Evolutionary conservation across 352 stramenopile genomes (phyloP), one percentile per base, ranked within the genome.

Genomic region (Phytophthora europaea): DNA sequence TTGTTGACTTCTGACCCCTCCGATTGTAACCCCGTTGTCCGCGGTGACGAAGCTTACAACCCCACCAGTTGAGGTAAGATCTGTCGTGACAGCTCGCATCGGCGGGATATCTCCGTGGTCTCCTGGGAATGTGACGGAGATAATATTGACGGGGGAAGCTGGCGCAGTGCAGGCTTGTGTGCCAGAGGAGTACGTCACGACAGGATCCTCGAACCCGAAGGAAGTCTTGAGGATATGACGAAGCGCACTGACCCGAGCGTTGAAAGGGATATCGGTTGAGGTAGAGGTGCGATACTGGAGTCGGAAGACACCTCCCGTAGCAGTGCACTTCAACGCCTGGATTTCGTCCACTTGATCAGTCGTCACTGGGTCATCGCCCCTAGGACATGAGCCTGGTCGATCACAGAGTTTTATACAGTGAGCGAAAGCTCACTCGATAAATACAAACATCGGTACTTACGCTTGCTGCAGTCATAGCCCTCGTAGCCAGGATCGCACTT

Each of bases 401-500:
- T 36, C 18, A 61, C 4, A 26, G 40, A 31, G 26, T n/a, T 31
- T 31, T 31, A 31, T 31, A 36, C 12, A 43, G 34, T 43, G 10
- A 43, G 36, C 6, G 28, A 31, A 9, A 13, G 16, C 33, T 61
- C 18, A 45, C 45, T 48, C 12, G 33, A 54, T 45, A 13, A 6
- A 61, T 33, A 1, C 18, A 55, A 38, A 60, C 0, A 3, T 31
- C 12, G 26, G 2, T 50, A 77, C 83, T 31, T 79, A 94, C 88
- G 68, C 18, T 82, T 77, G 38, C 61, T 91, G 81, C 96, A 99
- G 72, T 97, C 92, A 58, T 97, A 89, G n/a, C 94, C 95, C 69
- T 88, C 84, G 69, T 91, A 99, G 13, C 93, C 93, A 50, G 84
- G 75, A 60, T 98, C 92, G 69, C 95, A 98, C 61, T 95, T 94